Evolutionary conservation across 495 filamentous ascomycete genomes (phyloP).

Genomic region (Aspergillus bertholletiae): DNA sequence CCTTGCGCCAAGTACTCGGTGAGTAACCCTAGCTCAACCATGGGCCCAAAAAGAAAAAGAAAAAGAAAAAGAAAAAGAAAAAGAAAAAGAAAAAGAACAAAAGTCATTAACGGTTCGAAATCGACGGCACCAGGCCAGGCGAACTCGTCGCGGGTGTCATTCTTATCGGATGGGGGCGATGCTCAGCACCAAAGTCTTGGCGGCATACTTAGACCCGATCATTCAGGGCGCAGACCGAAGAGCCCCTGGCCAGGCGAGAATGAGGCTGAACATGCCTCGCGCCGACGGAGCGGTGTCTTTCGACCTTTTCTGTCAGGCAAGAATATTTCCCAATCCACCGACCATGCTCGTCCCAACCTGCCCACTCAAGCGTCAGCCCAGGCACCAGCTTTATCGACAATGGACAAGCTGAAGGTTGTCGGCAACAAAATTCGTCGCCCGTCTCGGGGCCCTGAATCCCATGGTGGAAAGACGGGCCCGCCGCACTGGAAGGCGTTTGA

Average conservation of each 20-base stretch:
- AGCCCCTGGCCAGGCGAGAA: not conserved
- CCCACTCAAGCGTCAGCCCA: not conserved
- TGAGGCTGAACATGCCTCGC: not conserved
- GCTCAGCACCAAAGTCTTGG: conserved; percentile 17
- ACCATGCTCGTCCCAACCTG: not conserved
- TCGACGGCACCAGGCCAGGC: not conserved
- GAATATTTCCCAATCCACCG: not conserved
- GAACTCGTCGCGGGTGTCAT: conserved; percentile 10
- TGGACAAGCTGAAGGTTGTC: conserved; percentile 31
- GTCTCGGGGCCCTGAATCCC: conserved; percentile 25
- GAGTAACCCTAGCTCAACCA: conserved; percentile 1
- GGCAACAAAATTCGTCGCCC: conserved; percentile 24
- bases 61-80: not conserved
- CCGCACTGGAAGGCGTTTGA: conserved; percentile 19
- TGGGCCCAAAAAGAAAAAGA: not conserved
- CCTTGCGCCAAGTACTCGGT: conserved; percentile 13
- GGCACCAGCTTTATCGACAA: conserved; percentile 15
- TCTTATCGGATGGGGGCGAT: conserved; percentile 9
- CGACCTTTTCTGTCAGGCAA: not conserved
- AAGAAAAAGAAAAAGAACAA: too few relatives aligned
- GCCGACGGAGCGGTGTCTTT: not conserved
- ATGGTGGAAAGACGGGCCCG: conserved; percentile 12
- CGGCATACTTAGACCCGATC: conserved; percentile 5
- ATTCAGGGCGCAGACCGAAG: conserved; percentile 4
- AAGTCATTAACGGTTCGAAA: not conserved